phyloP scores from a whole-genome alignment of 371 early-diverging fungal species.

The Zancudomyces culisetae region DNA sequence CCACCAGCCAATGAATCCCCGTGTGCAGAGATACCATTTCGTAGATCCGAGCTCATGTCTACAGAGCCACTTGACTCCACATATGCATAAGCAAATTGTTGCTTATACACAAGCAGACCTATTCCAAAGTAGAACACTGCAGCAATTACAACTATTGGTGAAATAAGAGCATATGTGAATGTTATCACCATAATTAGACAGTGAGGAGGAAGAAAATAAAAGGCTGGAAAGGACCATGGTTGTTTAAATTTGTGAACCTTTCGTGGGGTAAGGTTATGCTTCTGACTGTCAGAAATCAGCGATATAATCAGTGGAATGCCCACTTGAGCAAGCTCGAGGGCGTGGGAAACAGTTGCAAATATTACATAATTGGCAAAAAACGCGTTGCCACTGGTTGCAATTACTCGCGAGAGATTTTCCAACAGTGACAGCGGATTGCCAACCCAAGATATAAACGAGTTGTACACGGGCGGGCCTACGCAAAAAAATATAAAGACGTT shows the following conservation, averaged over 20 bases:
- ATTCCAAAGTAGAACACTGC: constrained; percentile 44
- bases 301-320: constrained; percentile 15
- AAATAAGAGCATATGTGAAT: constrained; percentile 51
- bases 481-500: constrained; percentile 64
- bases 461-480: constrained; percentile 41
- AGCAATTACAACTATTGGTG: constrained; percentile 57
- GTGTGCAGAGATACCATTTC: not conserved
- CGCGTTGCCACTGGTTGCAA: constrained; percentile 27
- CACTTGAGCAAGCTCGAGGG: constrained; percentile 38
- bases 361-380: constrained; percentile 49
- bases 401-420: constrained; percentile 30
- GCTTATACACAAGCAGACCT: constrained; percentile 44
- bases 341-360: constrained; percentile 35
- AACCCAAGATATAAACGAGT: constrained; percentile 36
- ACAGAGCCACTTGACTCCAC: constrained; percentile 42
- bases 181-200: constrained; percentile 58
- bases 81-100: constrained; percentile 54
- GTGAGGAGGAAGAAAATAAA: constrained; percentile 35
- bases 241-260: constrained; percentile 23
- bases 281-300: constrained; percentile 18
- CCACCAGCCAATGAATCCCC: constrained; percentile 28
- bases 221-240: constrained; percentile 32
- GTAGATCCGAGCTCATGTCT: not conserved
- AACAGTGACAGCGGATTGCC: constrained; percentile 35
- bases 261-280: constrained; percentile 36